phyloP scores from a whole-genome alignment of 2,329 filamentous ascomycete species.

The Bipolaris bicolor region DNA sequence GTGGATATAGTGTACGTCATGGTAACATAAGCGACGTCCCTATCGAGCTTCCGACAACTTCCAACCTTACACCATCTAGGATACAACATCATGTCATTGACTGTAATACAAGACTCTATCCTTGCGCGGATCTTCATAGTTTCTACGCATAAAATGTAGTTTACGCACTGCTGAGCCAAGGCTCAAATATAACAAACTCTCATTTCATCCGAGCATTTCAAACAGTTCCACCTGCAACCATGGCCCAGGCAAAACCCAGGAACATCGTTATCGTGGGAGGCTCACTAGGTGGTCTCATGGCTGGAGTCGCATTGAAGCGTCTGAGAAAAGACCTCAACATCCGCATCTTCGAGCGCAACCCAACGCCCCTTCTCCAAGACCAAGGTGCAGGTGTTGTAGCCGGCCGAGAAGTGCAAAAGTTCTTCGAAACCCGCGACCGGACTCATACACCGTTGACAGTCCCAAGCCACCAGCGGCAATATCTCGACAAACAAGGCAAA shows the following conservation, averaged over 20 bases:
- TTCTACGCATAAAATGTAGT: not conserved
- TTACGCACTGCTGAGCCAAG: not conserved
- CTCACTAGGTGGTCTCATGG: constrained; percentile 32
- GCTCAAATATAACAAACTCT: not conserved
- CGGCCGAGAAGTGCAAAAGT: constrained; percentile 26
- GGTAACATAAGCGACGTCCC: constrained; percentile 8
- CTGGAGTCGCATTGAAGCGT: constrained; percentile 30
- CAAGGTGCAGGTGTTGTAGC: constrained; percentile 38
- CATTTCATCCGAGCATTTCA: not conserved
- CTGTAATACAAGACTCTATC: constrained; percentile 7
- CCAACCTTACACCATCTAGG: not conserved
- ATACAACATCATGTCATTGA: constrained; percentile 14
- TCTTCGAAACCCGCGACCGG: constrained; percentile 30
- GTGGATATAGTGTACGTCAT: constrained; percentile 8
- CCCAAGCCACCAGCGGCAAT: constrained; percentile 26
- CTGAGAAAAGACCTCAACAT: constrained; percentile 30
- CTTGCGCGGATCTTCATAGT: constrained; percentile 5
- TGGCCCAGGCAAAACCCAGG: constrained; percentile 24
- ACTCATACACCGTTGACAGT: constrained; percentile 26
- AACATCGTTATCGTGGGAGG: constrained; percentile 33
- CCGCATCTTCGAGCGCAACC: constrained; percentile 35
- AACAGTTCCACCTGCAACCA: not conserved
- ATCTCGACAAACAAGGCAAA: constrained; percentile 28
- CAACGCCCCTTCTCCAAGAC: constrained; percentile 33
- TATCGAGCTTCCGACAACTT: not conserved